Evolutionary conservation across 2,329 filamentous ascomycete species (phyloP).

Genomic region (Botrytis elliptica): DNA sequence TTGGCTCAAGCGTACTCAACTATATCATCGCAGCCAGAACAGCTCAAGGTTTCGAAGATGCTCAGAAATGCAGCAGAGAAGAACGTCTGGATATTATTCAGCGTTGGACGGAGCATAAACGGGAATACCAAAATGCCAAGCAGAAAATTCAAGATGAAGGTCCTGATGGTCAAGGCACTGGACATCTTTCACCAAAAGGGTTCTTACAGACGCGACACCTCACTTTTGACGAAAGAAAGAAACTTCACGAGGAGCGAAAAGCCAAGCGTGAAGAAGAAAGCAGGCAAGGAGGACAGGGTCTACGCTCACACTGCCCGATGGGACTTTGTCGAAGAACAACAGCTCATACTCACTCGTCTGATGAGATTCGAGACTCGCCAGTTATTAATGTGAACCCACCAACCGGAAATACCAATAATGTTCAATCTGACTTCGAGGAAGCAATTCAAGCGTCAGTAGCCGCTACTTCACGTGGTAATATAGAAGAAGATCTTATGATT

Average conservation of each 20-base stretch:
- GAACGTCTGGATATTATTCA: constrained; percentile 64
- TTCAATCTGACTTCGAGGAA: constrained; percentile 65
- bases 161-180: constrained; percentile 34
- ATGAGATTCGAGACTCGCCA: constrained; percentile 25
- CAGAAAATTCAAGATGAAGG: constrained; percentile 39
- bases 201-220: constrained; percentile 51
- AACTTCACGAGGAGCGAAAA: constrained; percentile 49
- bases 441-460: constrained; percentile 69
- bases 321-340: constrained; percentile 30
- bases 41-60: constrained; percentile 70
- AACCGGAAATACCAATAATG: constrained; percentile 28
- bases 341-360: constrained; percentile 31
- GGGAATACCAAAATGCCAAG: constrained; percentile 42
- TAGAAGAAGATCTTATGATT: constrained; percentile 66
- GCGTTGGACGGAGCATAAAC: constrained; percentile 47
- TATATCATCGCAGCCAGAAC: constrained; percentile 78
- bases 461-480: constrained; percentile 68
- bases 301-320: constrained; percentile 28
- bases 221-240: constrained; percentile 52
- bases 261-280: constrained; percentile 35
- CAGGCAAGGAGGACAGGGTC: constrained; percentile 30
- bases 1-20: constrained; percentile 69
- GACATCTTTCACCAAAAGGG: constrained; percentile 41
- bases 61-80: constrained; percentile 50
- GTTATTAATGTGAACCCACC: constrained; percentile 13